Base-by-base conservation (phyloP, 2,329 filamentous ascomycete genomes). In the Tolypocladium nubicola region DNA sequence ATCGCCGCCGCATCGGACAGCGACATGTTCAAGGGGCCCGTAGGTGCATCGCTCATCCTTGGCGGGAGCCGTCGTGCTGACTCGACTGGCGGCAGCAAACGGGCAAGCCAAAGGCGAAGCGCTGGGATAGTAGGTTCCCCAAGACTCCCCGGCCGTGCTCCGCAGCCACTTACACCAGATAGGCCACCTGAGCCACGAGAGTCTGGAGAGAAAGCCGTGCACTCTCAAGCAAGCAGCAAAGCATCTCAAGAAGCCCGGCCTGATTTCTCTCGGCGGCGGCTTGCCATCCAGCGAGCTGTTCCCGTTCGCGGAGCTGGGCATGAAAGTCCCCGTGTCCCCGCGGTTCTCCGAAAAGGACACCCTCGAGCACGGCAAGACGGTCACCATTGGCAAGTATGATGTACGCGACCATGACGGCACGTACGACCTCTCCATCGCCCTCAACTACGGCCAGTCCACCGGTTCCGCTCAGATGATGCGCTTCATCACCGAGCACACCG, bases 401-500 rank as follows among this genome's bases (percentile, higher is more conserved):
- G 83, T 88, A 26, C 77, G 78, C 14, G 78, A 88, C 53, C 83
- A 81, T 23, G 65, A 68, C 23, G 71, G 70, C 50, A 68, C 66
- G 10, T 82, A 82, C 64, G 94, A 99, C 73, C 82, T 99, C 55
- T 84, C 89, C 52, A 90, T 95, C 61, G 88, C 88, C 1, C 85
- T 97, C 70, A 97, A 99, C 75, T 99, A 99, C 70, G 90, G 89
- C 39, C 91, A 96, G 74, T 86, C 91, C 10, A 85, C 85, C 21
- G 94, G 94, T 21, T 84, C 90, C 13, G 88, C 90, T 4, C 94
- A 96, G 74, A 79, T 99, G 71, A 76, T 97, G 61, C 86, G 94
- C 59, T 97, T 89, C 75, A 79, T 97, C 54, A 95, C 92, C 0
- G 94, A 99, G 76, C 94, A 97, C 73, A 96, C 92, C 0, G 93